Evolutionary conservation across 768 basidiomycete species (phyloP), one percentile per base, ranked within the genome.

Genomic region (Calocera cornea): DNA sequence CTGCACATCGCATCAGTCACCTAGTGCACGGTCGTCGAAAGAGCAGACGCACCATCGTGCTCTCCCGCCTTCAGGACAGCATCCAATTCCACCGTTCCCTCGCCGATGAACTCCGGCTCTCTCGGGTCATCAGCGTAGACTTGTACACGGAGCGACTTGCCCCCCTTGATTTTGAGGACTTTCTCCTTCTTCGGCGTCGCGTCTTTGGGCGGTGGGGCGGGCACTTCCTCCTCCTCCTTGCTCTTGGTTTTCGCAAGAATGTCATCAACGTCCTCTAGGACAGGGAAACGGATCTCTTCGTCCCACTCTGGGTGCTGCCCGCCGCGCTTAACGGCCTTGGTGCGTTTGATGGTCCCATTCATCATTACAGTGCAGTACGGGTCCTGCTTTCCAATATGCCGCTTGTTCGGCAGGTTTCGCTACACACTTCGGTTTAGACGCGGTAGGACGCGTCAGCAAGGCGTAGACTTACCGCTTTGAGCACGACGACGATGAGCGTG

Each of bases 241-340:
- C 63, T 33, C 10, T 77, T 77, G 65, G 78, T 78, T 70, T 80
- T 77, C 40, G 81, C 79, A 44, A 80, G 76, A n/a, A 80, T 79
- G 70, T 82, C 84, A 34, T 84, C 81, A 34, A 79, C 77, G 70
- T 92, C 92, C 74, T 97, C 95, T 70, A 81, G 84, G 50, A 99
- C 80, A 29, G 88, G 87, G 77, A 97, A 98, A 47, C 97, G 87
- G 73, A 98, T 81, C 78, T 99, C 97, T 73, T 97, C 94, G 75
- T 99, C 97, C 95, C 97, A 99, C 78, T 93, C 93, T 3, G 97
- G 97, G 76, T 97, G 94, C 76, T 99, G 97, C 19, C 97, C 97
- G 64, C 97, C 97, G 34, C 92, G 88, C 75, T 91, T 95, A 76
- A 97, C 88, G n/a, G 92, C 86, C 76, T 89, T 92, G 2, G 95